Conservation (phyloP, 1,284 basidiomycete genomes). For the Cryptococcus amylolentus region DNA sequence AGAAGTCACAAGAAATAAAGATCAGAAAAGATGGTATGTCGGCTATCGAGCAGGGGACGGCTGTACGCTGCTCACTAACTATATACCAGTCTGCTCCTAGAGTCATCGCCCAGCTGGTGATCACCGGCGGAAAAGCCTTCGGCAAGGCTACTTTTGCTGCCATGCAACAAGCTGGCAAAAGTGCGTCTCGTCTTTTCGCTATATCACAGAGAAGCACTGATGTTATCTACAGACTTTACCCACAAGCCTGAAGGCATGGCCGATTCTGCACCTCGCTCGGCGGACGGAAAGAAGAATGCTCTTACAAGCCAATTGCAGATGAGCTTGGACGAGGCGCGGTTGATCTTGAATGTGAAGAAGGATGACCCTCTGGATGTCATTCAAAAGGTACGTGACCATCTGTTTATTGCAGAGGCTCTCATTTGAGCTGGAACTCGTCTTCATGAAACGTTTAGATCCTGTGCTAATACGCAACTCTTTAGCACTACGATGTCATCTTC, state of each 20-base stretch:
- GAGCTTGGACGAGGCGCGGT: conserved; percentile 91
- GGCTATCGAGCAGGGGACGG: too few relatives aligned
- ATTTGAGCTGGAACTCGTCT: background rate
- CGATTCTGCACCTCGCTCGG: conserved; percentile 32
- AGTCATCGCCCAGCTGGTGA: conserved; percentile 35
- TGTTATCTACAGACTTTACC: conserved; percentile 65
- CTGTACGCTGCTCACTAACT: background rate
- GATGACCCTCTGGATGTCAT: conserved; percentile 67
- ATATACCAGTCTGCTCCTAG: conserved; percentile 30
- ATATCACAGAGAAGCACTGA: background rate
- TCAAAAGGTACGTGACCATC: conserved; percentile 60
- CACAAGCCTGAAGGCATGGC: conserved; percentile 57
- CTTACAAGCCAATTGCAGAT: conserved; percentile 71
- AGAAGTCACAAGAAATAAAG: too few relatives aligned
- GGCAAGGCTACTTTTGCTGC: conserved; percentile 90
- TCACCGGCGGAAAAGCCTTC: conserved; percentile 51
- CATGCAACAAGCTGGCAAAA: conserved; percentile 85
- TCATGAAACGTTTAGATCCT: too few relatives aligned
- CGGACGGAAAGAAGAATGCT: conserved; percentile 30
- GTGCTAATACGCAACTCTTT: background rate
- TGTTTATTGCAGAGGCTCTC: background rate
- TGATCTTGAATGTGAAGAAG: conserved; percentile 88
- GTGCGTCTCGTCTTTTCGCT: conserved; percentile 56
- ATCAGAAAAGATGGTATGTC: too few relatives aligned
- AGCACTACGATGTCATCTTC: conserved; percentile 94